A percentile compares a stretch with the other conserved stretches of the same genome.
Conservation (phyloP, 2,329 filamentous ascomycete genomes). For the Hansfordia pulvinata region DNA sequence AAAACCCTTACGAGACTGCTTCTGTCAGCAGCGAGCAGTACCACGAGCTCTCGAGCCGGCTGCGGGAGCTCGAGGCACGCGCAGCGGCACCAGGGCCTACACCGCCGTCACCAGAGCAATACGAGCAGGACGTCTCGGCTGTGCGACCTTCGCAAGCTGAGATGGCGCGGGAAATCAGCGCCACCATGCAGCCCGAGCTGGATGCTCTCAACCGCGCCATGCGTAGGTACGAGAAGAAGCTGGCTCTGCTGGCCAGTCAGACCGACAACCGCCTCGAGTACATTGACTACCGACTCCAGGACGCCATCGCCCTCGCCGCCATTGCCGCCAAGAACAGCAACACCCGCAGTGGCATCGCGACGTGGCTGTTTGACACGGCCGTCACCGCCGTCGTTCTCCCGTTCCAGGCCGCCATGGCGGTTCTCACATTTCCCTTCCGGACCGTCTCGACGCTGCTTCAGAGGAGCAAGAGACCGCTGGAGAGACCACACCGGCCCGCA, state of each 20-base stretch:
- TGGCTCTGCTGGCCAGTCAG: conserved; percentile 59
- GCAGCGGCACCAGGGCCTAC: conserved; percentile 19
- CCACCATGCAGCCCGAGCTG: conserved; percentile 62
- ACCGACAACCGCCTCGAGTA: conserved; percentile 62
- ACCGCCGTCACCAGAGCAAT: background rate
- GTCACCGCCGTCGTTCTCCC: conserved; percentile 24
- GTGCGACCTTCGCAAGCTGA: conserved; percentile 24
- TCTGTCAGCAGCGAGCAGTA: conserved; percentile 26
- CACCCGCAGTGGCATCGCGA: background rate
- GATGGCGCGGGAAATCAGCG: conserved; percentile 44
- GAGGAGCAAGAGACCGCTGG: conserved; percentile 15
- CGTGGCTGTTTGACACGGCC: conserved; percentile 22
- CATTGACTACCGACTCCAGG: conserved; percentile 58
- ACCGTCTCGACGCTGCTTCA: conserved; percentile 20
- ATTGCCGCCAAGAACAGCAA: conserved; percentile 46
- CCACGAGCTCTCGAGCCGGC: conserved; percentile 45
- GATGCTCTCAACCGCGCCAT: conserved; percentile 83
- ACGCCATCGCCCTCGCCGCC: conserved; percentile 69
- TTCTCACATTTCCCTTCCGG: conserved; percentile 29
- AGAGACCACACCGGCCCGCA: conserved; percentile 11
- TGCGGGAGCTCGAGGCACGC: conserved; percentile 57
- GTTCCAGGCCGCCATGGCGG: conserved; percentile 21
- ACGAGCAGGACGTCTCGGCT: conserved; percentile 15
- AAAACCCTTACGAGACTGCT: conserved; percentile 28
- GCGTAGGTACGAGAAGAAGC: conserved; percentile 81